Conservation (phyloP, 106 monocot genomes). For the Platanthera guangdongensis region DNA sequence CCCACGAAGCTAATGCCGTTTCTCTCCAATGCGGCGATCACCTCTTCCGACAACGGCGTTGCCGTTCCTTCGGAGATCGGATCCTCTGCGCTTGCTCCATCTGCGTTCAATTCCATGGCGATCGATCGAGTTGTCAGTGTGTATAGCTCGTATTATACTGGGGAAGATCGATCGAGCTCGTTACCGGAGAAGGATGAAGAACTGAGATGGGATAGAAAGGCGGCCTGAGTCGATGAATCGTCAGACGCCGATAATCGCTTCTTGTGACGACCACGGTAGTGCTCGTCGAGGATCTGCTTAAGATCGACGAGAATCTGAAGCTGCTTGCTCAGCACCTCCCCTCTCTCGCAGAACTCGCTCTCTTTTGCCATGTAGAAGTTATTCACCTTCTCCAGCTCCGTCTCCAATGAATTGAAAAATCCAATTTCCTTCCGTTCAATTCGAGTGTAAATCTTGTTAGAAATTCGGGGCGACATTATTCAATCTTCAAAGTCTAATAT, state of each 20-base stretch:
- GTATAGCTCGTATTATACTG: neutral
- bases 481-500: neutral
- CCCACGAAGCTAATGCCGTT: slow-evolving; percentile 80
- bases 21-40: slow-evolving; percentile 76
- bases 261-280: slow-evolving; percentile 27
- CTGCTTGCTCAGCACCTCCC: slow-evolving; percentile 67
- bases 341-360: slow-evolving; percentile 68
- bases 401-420: slow-evolving; percentile 65
- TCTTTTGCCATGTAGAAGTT: slow-evolving; percentile 63
- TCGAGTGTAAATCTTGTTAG: neutral
- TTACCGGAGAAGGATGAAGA: slow-evolving; percentile 38
- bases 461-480: neutral
- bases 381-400: slow-evolving; percentile 79
- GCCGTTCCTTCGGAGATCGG: neutral
- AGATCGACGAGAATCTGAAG: slow-evolving; percentile 75
- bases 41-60: slow-evolving; percentile 41
- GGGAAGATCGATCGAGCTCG: neutral
- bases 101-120: neutral
- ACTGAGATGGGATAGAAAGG: slow-evolving; percentile 11
- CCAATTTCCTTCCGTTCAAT: slow-evolving; percentile 35
- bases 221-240: neutral
- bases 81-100: neutral
- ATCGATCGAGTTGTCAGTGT: neutral
- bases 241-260: slow-evolving; percentile 1
- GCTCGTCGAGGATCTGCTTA: slow-evolving; percentile 63